Evolutionary conservation across 352 stramenopile species (phyloP).

Genomic region (Elongisporangium undulatum): DNA sequence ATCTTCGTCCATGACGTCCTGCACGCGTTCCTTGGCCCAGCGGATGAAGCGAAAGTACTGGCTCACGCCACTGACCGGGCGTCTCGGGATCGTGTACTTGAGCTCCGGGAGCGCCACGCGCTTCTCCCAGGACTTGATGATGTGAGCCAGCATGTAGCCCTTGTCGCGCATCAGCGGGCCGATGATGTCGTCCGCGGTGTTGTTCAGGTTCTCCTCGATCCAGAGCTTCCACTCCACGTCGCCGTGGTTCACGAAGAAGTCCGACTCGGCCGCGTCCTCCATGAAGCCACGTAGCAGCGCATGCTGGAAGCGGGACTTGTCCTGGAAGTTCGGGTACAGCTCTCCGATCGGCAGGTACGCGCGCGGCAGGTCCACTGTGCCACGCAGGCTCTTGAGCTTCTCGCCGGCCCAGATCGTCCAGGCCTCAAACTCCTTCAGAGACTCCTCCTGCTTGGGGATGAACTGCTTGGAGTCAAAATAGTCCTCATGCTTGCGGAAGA

Average conservation of each 20-base stretch:
- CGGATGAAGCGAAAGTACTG: slow-evolving; percentile 73
- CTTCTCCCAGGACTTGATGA: slow-evolving; percentile 67
- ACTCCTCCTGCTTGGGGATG: slow-evolving; percentile 32
- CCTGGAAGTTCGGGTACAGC: slow-evolving; percentile 41
- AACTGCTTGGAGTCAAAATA: slow-evolving; percentile 77
- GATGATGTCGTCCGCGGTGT: slow-evolving; percentile 40
- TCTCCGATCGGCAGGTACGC: slow-evolving; percentile 25
- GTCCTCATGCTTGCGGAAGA: slow-evolving; percentile 76
- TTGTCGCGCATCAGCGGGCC: slow-evolving; percentile 37
- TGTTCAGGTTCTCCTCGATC: slow-evolving; percentile 41
- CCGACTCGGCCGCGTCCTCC: slow-evolving; percentile 29
- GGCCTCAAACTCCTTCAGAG: slow-evolving; percentile 27
- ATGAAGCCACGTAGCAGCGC: slow-evolving; percentile 44
- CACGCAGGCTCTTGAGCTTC: slow-evolving; percentile 24
- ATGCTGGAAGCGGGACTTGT: slow-evolving; percentile 48
- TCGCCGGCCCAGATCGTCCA: slow-evolving; percentile 47
- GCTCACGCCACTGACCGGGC: slow-evolving; percentile 35
- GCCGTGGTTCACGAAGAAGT: slow-evolving; percentile 57
- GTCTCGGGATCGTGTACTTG: slow-evolving; percentile 52
- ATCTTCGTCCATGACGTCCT: slow-evolving; percentile 39
- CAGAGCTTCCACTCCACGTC: slow-evolving; percentile 45
- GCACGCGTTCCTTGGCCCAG: slow-evolving; percentile 59
- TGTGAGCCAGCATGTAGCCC: slow-evolving; percentile 62
- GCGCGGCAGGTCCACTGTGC: slow-evolving; percentile 21
- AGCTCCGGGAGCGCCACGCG: slow-evolving; percentile 24